Evolutionary conservation across 208 protist species (phyloP).

Genomic region (Leishmania major): DNA sequence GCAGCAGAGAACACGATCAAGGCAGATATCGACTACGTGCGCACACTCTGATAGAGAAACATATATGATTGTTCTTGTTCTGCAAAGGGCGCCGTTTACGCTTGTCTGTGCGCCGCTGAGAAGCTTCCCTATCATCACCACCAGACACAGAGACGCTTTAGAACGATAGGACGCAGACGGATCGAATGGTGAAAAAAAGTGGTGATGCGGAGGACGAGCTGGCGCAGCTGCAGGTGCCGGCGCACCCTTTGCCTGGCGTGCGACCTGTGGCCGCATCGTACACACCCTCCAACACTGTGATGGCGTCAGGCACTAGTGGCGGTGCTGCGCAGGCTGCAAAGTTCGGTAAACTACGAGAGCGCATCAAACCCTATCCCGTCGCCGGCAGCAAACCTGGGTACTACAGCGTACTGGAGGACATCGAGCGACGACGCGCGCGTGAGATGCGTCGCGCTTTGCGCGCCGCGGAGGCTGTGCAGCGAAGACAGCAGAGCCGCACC

Average conservation of each 20-base stretch:
- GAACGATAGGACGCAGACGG: not conserved
- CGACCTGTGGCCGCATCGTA: not conserved
- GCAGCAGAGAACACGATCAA: not conserved
- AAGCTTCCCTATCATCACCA: not conserved
- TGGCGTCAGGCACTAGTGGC: not conserved
- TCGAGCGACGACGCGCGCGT: constrained; percentile 18
- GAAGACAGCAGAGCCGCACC: constrained; percentile 1
- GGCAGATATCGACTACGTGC: not conserved
- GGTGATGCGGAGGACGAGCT: constrained; percentile 2
- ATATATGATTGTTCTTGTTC: not conserved
- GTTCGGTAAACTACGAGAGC: not conserved
- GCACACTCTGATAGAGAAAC: not conserved
- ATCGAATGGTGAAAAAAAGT: constrained; percentile 10
- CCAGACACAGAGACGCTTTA: not conserved
- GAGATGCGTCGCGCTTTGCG: constrained; percentile 28
- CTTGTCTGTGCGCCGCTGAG: not conserved
- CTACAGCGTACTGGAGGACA: constrained; percentile 14
- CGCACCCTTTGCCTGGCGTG: constrained; percentile 9
- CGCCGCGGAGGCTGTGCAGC: not conserved
- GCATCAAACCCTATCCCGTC: constrained; percentile 1
- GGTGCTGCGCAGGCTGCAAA: not conserved
- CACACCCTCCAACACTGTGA: not conserved
- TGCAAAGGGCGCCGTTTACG: not conserved
- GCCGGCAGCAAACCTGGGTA: constrained; percentile 8
- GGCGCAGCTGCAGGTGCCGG: constrained; percentile 13